These are phyloP conservation scores for Sporothrix protearum DNA, from an alignment of 2,329 filamentous ascomycete species.

Conservation along the genomic window DNA sequence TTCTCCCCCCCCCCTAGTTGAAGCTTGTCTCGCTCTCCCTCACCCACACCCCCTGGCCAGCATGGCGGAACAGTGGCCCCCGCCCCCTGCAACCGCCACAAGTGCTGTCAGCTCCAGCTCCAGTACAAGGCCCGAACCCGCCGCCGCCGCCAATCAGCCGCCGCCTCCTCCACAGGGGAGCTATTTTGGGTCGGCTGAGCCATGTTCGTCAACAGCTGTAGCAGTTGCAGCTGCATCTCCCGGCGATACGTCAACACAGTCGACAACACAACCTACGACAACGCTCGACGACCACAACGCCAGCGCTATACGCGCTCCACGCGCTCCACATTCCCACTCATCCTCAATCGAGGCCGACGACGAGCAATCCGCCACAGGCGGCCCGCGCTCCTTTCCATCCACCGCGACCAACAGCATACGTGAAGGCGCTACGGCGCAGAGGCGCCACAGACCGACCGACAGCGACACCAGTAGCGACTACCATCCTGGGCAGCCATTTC, in stretches of 20 bases:
- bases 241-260: background rate
- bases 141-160: constrained; percentile 40
- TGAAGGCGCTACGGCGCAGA: background rate
- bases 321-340: constrained; percentile 55
- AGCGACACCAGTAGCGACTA: constrained; percentile 18
- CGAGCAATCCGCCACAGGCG: constrained; percentile 53
- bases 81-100: background rate
- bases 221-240: background rate
- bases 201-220: constrained; percentile 35
- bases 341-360: constrained; percentile 68
- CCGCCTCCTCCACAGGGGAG: constrained; percentile 32
- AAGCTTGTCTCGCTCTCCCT: background rate
- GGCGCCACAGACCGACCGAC: background rate
- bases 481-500: constrained; percentile 7
- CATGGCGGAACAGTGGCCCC: constrained; percentile 7
- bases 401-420: constrained; percentile 15
- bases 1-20: background rate
- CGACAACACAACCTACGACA: background rate
- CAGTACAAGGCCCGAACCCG: constrained; percentile 22
- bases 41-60: background rate
- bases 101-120: constrained; percentile 17
- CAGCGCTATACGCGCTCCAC: background rate
- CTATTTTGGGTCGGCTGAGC: constrained; percentile 5
- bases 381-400: constrained; percentile 23
- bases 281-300: background rate